These are phyloP conservation scores for Trametes coccinea DNA, from an alignment of 768 basidiomycete genomes.

Conservation along the genomic window DNA sequence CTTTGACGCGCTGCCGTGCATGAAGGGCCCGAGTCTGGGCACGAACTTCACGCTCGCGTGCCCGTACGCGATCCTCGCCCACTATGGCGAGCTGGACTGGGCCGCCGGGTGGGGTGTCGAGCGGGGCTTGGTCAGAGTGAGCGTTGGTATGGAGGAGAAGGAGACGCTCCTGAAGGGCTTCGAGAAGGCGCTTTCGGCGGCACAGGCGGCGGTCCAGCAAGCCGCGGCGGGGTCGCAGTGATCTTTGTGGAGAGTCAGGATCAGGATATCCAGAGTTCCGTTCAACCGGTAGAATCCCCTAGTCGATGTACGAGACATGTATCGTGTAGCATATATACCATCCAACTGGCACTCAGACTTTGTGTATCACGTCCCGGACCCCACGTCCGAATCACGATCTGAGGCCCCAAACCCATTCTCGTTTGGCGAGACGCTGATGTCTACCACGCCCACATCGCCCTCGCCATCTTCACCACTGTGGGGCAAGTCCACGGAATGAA, in stretches of 20 bases:
- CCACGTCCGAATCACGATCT: conserved; percentile 6
- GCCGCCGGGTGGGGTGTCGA: conserved; percentile 87
- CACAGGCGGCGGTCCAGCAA: conserved; percentile 44
- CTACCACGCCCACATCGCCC: conserved; percentile 10
- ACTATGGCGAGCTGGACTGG: conserved; percentile 90
- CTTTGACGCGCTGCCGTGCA: conserved; percentile 79
- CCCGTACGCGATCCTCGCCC: conserved; percentile 91
- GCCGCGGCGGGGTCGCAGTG: background rate
- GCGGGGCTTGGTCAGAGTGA: conserved; percentile 78
- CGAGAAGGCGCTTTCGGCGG: conserved; percentile 65
- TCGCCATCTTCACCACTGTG: background rate
- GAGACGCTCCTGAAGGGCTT: conserved; percentile 60
- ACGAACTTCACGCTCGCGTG: conserved; percentile 96
- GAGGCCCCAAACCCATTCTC: background rate
- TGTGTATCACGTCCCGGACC: background rate
- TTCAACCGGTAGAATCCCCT: conserved; percentile 14
- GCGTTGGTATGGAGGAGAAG: conserved; percentile 85
- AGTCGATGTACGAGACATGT: conserved; percentile 10
- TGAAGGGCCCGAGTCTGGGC: conserved; percentile 90
- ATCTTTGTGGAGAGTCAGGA: background rate
- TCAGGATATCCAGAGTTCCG: background rate
- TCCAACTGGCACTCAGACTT: conserved; percentile 14
- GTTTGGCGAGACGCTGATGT: conserved; percentile 7
- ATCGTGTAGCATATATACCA: conserved; percentile 19
- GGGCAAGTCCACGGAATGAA: conserved; percentile 2